Evolutionary conservation across 176 grass and related monocot genomes (phyloP), one percentile per base, ranked within the genome.

Genomic region (Guadua angustifolia): DNA sequence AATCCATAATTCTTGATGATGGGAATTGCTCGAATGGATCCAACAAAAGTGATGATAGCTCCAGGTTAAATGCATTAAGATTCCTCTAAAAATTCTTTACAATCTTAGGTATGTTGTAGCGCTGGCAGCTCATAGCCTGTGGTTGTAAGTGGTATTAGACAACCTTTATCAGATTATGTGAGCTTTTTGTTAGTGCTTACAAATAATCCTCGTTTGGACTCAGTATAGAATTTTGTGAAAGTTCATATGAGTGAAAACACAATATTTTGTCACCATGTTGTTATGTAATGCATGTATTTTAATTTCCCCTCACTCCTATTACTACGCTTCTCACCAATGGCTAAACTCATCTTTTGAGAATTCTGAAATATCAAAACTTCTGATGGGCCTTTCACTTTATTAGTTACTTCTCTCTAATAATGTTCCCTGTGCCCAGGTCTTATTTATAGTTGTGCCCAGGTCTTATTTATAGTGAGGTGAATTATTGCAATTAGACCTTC

Each of bases 1-100:
- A 90, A 89, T 89, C 91, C 21, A 62, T 72, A 60, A 73, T 90
- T 71, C 63, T 92, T 79, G 88, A 99, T 85, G 89, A 89, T 5
- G 88, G 83, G 16, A 92, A 88, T 79, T 81, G 55, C 63, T 95
- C 89, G 4, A 87, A 88, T 79, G 86, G 70, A 64, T 93, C 85
- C 22, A 80, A 78, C 77, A 71, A 90, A 83, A n/a, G 29, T 52
- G 63, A 75, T 63, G 33, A 53, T 35, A 76, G 38, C 57, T 44
- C 39, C 42, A 45, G 32, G 25, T 47, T 57, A 0, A 67, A 85
- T 77, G 42, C 69, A 18, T 45, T 85, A 18, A 69, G 26, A 78
- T 85, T 25, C 12, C 36, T 69, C 65, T 18, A 79, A 32, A 46
- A 22, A 65, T 35, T 45, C 2, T 49, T 57, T 38, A 78, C 29